Conservation (phyloP, 2,329 filamentous ascomycete genomes). For the Alternaria arbusti region DNA sequence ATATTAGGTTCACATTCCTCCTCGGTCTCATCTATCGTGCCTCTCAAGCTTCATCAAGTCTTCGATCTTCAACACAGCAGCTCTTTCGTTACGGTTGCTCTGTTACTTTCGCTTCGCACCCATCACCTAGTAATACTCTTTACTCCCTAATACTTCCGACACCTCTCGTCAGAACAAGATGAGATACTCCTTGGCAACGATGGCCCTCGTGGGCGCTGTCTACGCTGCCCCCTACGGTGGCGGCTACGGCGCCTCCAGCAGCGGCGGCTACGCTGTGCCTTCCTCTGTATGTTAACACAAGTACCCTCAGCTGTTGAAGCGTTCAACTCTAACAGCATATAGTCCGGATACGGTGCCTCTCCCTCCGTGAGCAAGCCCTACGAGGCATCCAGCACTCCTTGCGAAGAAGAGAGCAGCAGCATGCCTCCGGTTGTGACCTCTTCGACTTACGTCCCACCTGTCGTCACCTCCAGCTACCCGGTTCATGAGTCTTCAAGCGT, state of each 20-base stretch:
- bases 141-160: slow-evolving; percentile 15
- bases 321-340: neutral
- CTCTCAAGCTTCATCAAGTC: neutral
- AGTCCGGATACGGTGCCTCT: neutral
- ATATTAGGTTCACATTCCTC: slow-evolving; percentile 35
- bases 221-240: slow-evolving; percentile 24
- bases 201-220: slow-evolving; percentile 43
- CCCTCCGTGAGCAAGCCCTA: neutral
- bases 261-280: neutral
- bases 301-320: neutral
- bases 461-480: neutral
- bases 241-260: neutral
- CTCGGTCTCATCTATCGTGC: slow-evolving; percentile 11
- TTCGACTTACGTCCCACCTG: neutral
- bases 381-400: slow-evolving; percentile 4
- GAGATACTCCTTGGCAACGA: slow-evolving; percentile 36
- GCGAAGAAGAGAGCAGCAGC: neutral
- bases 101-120: slow-evolving; percentile 36
- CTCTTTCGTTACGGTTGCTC: slow-evolving; percentile 50
- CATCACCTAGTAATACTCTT: slow-evolving; percentile 17
- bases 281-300: neutral
- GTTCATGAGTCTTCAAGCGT: neutral
- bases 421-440: neutral
- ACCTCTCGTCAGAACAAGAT: slow-evolving; percentile 30
- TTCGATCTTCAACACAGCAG: slow-evolving; percentile 26